These are phyloP conservation scores for Chlorella variabilis DNA, from an alignment of 163 green algal genomes.

Conservation along the genomic window DNA sequence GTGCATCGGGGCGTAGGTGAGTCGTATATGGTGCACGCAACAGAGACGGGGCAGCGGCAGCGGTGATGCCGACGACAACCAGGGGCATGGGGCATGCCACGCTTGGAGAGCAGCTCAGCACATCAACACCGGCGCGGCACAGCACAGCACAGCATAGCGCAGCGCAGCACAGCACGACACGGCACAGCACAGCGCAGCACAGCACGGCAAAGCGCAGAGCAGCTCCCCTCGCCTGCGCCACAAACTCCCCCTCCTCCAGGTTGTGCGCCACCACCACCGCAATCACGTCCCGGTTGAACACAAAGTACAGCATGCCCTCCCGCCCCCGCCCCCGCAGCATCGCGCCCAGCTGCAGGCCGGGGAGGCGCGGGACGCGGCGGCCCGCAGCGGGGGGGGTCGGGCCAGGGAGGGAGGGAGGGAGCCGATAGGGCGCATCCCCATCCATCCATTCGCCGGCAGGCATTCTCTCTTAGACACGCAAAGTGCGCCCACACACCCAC, in stretches of 20 bases:
- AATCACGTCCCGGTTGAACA: conserved; percentile 84
- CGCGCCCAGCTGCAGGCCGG: conserved; percentile 32
- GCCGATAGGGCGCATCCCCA: background rate
- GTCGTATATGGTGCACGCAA: too few species aligned
- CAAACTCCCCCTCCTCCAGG: conserved; percentile 85
- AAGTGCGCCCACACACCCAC: too few species aligned
- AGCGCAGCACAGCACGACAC: background rate
- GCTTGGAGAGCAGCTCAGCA: too few species aligned
- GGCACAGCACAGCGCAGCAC: background rate
- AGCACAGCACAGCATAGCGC: background rate
- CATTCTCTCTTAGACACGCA: too few species aligned
- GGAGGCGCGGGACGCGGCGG: too few species aligned
- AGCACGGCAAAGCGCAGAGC: background rate
- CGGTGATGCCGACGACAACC: too few species aligned
- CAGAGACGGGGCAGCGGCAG: too few species aligned
- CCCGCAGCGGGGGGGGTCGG: too few species aligned
- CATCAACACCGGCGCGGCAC: background rate
- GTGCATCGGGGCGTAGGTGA: too few species aligned
- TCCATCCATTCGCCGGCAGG: too few species aligned
- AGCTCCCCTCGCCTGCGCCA: conserved; percentile 70
- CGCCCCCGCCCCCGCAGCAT: conserved; percentile 23
- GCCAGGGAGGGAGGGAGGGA: background rate
- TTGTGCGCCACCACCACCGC: conserved; percentile 92
- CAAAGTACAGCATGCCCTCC: conserved; percentile 97
- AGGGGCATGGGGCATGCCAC: too few species aligned